Conservation (phyloP, 345 rosid genomes). For the Noccaea bulbosa region DNA sequence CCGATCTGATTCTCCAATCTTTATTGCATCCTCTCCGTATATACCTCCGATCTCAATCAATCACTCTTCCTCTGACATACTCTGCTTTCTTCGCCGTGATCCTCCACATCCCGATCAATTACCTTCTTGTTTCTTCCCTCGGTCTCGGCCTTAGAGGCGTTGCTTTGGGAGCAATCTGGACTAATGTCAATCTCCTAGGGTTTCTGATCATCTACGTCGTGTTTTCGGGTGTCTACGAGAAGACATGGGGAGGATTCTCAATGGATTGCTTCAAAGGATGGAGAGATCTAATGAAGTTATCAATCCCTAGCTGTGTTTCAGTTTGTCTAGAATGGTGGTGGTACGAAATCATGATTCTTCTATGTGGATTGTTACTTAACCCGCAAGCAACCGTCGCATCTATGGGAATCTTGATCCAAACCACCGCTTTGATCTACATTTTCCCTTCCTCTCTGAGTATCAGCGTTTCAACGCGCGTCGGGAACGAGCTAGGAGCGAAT, state of each 20-base stretch:
- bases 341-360: conserved; percentile 89
- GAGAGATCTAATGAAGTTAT: conserved; percentile 55
- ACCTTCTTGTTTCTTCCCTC: conserved; percentile 60
- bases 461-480: conserved; percentile 80
- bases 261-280: conserved; percentile 64
- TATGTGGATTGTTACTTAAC: conserved; percentile 69
- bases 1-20: conserved; percentile 72
- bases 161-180: conserved; percentile 74
- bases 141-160: conserved; percentile 74
- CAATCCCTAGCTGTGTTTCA: conserved; percentile 86
- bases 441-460: conserved; percentile 85
- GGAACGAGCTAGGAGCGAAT: conserved; percentile 77
- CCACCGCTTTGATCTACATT: conserved; percentile 79
- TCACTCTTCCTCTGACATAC: conserved; percentile 67
- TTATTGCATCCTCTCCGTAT: conserved; percentile 78
- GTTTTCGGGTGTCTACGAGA: conserved; percentile 59
- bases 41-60: conserved; percentile 77
- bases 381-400: conserved; percentile 86
- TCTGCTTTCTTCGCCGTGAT: conserved; percentile 65
- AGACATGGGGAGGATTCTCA: conserved; percentile 71
- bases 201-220: conserved; percentile 59
- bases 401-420: conserved; percentile 89
- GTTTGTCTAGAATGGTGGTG: conserved; percentile 99
- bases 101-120: conserved; percentile 71
- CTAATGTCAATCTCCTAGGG: conserved; percentile 64